These are phyloP conservation scores for Spergularia bocconei DNA, from an alignment of 148 eudicot genomes.

Conservation along the genomic window DNA sequence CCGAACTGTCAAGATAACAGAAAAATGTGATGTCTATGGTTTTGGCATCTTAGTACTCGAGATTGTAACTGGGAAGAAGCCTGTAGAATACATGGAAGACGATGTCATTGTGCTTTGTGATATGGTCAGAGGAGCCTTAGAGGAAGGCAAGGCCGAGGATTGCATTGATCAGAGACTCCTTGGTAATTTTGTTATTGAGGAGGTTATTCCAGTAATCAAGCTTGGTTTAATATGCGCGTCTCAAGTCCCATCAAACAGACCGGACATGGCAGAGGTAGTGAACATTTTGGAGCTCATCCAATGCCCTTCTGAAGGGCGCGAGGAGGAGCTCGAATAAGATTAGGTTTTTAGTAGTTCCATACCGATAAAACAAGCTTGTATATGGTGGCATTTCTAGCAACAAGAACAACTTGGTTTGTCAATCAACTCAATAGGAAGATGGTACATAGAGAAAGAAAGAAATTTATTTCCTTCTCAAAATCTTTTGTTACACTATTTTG, in stretches of 20 bases:
- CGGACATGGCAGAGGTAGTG: constrained; percentile 88
- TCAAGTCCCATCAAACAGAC: constrained; percentile 92
- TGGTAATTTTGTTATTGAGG: constrained; percentile 64
- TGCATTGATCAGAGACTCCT: constrained; percentile 59
- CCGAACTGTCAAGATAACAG: constrained; percentile 81
- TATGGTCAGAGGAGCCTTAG: constrained; percentile 80
- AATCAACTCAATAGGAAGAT: constrained; percentile 25
- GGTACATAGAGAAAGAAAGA: constrained; percentile 25
- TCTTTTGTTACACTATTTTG: constrained; percentile 11
- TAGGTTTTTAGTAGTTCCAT: constrained; percentile 28
- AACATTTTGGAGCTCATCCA: constrained; percentile 75
- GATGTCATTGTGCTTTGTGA: constrained; percentile 90
- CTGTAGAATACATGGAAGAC: constrained; percentile 94
- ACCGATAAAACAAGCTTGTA: constrained; percentile 22
- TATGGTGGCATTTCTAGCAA: constrained; percentile 32
- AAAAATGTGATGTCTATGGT: constrained; percentile 81
- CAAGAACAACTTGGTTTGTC: constrained; percentile 33
- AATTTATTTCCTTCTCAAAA: constrained; percentile 16
- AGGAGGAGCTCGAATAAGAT: constrained; percentile 48
- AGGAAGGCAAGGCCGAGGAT: constrained; percentile 72
- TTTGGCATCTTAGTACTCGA: constrained; percentile 78
- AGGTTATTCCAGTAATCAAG: constrained; percentile 71
- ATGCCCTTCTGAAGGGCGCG: constrained; percentile 59
- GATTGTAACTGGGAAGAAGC: constrained; percentile 75
- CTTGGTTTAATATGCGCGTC: constrained; percentile 91